These are phyloP conservation scores for Globisporangium middletonii DNA, from an alignment of 352 stramenopile genomes.

Conservation along the genomic window DNA sequence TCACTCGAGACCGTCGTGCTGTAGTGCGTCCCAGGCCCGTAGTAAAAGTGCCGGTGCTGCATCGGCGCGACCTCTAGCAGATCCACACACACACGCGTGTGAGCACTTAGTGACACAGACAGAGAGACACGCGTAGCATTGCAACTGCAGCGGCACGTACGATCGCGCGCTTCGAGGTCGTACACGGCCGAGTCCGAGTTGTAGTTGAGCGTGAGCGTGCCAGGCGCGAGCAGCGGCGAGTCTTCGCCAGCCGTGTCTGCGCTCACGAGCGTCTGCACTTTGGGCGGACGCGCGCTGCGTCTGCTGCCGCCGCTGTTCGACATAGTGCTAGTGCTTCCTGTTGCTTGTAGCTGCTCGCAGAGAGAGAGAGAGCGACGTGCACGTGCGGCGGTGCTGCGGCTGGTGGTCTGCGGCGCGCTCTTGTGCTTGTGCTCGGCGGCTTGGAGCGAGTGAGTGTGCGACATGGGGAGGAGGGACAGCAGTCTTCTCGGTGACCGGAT, in stretches of 20 bases:
- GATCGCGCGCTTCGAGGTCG: constrained; percentile 30
- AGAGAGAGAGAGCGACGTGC: too few species aligned
- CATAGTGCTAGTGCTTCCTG: background rate
- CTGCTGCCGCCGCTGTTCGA: constrained; percentile 3
- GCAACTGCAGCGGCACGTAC: constrained; percentile 8
- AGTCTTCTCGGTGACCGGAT: too few species aligned
- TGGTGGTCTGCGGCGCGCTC: too few species aligned
- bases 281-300: constrained; percentile 9
- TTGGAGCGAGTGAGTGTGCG: too few species aligned
- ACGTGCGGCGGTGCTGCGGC: too few species aligned
- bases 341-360: background rate
- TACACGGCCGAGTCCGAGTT: constrained; percentile 85
- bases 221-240: constrained; percentile 45
- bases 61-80: constrained; percentile 9
- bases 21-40: constrained; percentile 50
- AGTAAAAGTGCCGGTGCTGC: constrained; percentile 51
- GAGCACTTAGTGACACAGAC: background rate
- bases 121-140: background rate
- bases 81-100: background rate
- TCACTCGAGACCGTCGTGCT: constrained; percentile 32
- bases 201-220: constrained; percentile 65
- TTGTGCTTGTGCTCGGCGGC: too few species aligned
- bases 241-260: constrained; percentile 24
- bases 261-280: constrained; percentile 11
- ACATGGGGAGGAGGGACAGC: too few species aligned